Evolutionary conservation across 352 stramenopile genomes (phyloP), one percentile per base, ranked within the genome.

Genomic region (Aphanomyces stellatus): DNA sequence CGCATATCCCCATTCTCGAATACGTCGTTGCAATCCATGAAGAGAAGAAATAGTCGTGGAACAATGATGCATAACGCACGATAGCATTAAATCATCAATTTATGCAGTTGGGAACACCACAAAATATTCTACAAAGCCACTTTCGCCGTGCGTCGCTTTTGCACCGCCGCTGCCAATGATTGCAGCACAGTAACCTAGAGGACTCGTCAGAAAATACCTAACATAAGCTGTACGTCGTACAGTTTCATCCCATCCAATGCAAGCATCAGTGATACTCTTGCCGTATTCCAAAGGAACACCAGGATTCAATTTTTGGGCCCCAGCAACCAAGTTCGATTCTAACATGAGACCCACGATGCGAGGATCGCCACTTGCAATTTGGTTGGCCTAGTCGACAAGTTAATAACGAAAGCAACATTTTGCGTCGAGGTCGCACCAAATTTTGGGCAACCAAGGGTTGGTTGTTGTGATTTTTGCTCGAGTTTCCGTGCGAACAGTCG

Each of bases 191-290:
- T 46, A 19, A 46, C 37, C 37, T 46, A 19, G 2, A 46, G 1
- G 13, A 0, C n/a, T 19, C 13, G 1, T 11, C 2, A 19, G 13
- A 46, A 46, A 19, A n/a, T 46, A 46, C 37, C 37, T 11, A 46
- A 43, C 2, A 46, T 2, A 46, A 11, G 37, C n/a, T 46, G 11
- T n/a, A 46, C 17, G 31, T 22, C n/a, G 11, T 64, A 66, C 59
- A 33, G 59, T 66, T 22, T 53, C 51, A 11, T 93, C 87, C 82
- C 88, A 94, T 70, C 85, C 73, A 74, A 96, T 93, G 78, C 88
- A 96, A 8, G 88, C 88, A 62, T 96, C 88, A 30, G 88, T 96
- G 59, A 96, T 82, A 65, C 87, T 95, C 80, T 95, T 91, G 71
- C 88, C 88, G 73, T 95, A 93, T 70, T 87, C 81, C 17, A 96